These are phyloP conservation scores for Trichosporon sp. DNA, from an alignment of 1,284 basidiomycete species.

Conservation along the genomic window DNA sequence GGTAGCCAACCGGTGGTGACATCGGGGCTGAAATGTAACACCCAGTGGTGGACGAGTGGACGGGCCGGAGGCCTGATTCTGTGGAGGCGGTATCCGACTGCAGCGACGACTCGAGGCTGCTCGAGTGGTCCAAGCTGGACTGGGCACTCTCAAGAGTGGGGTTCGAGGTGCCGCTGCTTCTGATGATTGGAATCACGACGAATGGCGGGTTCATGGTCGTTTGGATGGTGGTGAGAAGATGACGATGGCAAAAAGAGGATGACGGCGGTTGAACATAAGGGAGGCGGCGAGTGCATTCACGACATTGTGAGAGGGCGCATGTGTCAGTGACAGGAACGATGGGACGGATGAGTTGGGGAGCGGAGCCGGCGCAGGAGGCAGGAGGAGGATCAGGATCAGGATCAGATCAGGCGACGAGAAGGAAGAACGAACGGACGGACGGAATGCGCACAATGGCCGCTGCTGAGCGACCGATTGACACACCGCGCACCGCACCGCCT, in stretches of 20 bases:
- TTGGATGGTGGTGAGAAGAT: not conserved
- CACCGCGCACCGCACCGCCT: not conserved
- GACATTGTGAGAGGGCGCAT: not conserved
- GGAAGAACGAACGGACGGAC: not conserved
- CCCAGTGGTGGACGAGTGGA: constrained; percentile 28
- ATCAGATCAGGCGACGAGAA: not conserved
- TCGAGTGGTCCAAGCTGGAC: constrained; percentile 11
- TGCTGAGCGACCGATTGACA: not conserved
- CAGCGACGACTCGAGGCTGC: constrained; percentile 4
- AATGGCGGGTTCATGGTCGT: not conserved
- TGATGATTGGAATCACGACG: not conserved
- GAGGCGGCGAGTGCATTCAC: not conserved
- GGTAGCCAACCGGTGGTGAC: constrained; percentile 18
- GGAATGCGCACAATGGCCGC: constrained; percentile 1
- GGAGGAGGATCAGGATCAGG: not conserved
- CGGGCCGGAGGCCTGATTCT: not conserved
- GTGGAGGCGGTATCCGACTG: constrained; percentile 5
- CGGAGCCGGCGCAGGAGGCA: not conserved
- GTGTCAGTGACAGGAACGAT: constrained; percentile 1
- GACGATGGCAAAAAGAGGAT: not conserved
- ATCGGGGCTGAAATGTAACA: constrained; percentile 41
- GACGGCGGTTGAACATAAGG: not conserved
- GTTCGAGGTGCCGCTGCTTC: constrained; percentile 1
- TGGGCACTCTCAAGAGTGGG: constrained; percentile 2
- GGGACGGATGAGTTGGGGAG: not conserved